Evolutionary conservation across 768 basidiomycete genomes (phyloP), one percentile per base, ranked within the genome.

Genomic region (Russula foetens): DNA sequence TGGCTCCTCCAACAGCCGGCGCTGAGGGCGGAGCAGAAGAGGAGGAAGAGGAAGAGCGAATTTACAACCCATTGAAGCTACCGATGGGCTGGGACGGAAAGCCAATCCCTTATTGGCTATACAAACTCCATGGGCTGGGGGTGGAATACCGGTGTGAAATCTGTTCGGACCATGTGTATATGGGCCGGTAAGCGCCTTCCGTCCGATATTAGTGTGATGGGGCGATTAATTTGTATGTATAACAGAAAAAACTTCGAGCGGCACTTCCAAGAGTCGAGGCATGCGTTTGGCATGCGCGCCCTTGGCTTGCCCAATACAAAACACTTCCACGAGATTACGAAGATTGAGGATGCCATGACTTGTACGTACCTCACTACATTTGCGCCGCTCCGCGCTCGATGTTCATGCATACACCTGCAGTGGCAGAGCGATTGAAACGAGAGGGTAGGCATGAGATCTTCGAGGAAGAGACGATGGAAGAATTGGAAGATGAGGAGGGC

Each of bases 51-150:
- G 94, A 98, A 68, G 96, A 94, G 68, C 84, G 92, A 66, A 94
- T 99, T 35, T 99, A 98, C 74, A 99, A 99, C 67, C 97, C 97
- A 48, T 82, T 98, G 52, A 98, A 98, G 75, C 77, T 98, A 44
- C 97, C 97, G 15, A 79, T 98, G 23, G 93, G 93, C 5, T 98
- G 94, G 94, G 97, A 99, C 69, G 95, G 96, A 33, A 98, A 98
- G 70, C 97, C 97, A 21, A 99, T 99, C 68, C 97, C 97, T 35
- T 98, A 96, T 70, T 98, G 95, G 95, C 67, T 99, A 56, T 99
- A 95, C 77, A 98, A 98, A 74, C 76, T 99, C 39, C 97, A 99
- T 70, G 97, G 97, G 9, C 79, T 98, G 39, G 97, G 97, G n/a
- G 94, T 97, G 29, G 92, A 96, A 72, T 99, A 98, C 72, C 83